Evolutionary conservation across 176 grass and related monocot genomes (phyloP), one percentile per base, ranked within the genome.

Genomic region (Miscanthus lutarioriparius): DNA sequence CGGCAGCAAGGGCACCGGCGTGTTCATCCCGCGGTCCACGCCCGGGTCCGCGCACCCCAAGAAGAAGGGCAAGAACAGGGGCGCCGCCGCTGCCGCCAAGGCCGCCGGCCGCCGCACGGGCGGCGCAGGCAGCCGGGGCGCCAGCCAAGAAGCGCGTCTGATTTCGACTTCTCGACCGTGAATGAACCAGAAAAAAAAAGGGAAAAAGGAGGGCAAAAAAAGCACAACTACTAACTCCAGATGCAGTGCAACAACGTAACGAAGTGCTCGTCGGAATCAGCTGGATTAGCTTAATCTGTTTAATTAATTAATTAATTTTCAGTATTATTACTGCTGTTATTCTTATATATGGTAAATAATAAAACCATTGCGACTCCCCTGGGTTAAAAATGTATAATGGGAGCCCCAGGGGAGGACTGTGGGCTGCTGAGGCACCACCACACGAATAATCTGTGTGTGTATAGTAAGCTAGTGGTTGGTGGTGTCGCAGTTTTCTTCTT

Each of bases 1-100:
- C 78, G 78, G 82, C 43, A 86, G 86, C 86, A 92, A 89, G 86
- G 90, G 90, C 78, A 92, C 90, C 47, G 90, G 90, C 23, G 90
- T 92, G 16, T 92, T 92, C 83, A 92, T 92, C 83, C 90, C 90
- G 13, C 67, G 70, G 36, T 87, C 89, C 70, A 84, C 85, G 70
- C 70, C 89, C 1, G 85, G 76, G 14, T 32, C 69, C 6, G 76
- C 40, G 51, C 76, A 80, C 51, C 8, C 43, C 49, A 91, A n/a
- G 85, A 76, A 63, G 70, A 87, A 70, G 64, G 51, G 76, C 63
- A 56, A 51, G 81, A 80, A 32, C 70, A 80, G 78, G 64, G 58
- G 40, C 76, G 9, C 5, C 81, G 37, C 86, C 82, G 38, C 77
- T 33, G 56, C 59, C 2, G 53, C 64, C 48, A 91, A 64, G 51